Conservation (phyloP, 2,329 filamentous ascomycete genomes). For the Madurella fahalii region DNA sequence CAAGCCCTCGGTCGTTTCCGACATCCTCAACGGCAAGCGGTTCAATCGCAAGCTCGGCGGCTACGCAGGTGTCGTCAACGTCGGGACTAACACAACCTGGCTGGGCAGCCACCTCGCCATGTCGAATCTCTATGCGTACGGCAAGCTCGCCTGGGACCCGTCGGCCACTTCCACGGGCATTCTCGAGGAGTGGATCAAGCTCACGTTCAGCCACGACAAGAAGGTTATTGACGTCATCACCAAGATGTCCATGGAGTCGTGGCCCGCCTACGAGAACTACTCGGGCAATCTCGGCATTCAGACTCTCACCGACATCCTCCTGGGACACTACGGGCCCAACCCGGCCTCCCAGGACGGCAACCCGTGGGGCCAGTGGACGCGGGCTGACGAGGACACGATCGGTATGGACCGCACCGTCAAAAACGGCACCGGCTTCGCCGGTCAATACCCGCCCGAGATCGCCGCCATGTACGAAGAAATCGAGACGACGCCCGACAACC, state of each 20-base stretch:
- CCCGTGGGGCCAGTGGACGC: slow-evolving; percentile 69
- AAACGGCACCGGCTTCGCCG: slow-evolving; percentile 63
- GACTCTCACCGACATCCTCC: slow-evolving; percentile 64
- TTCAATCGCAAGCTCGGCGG: slow-evolving; percentile 57
- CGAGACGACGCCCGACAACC: slow-evolving; percentile 61
- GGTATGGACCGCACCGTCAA: slow-evolving; percentile 68
- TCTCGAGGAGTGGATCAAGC: slow-evolving; percentile 61
- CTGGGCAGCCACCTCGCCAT: slow-evolving; percentile 65
- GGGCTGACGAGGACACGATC: slow-evolving; percentile 55
- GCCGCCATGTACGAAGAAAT: slow-evolving; percentile 55
- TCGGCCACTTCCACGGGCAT: slow-evolving; percentile 44
- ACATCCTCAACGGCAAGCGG: slow-evolving; percentile 57
- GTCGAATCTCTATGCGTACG: slow-evolving; percentile 69
- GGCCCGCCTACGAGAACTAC: slow-evolving; percentile 69
- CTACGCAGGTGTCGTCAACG: slow-evolving; percentile 64
- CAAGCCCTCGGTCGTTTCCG: slow-evolving; percentile 50
- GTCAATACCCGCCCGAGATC: slow-evolving; percentile 62
- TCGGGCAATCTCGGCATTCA: slow-evolving; percentile 66
- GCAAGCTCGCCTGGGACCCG: slow-evolving; percentile 63
- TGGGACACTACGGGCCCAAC: slow-evolving; percentile 64
- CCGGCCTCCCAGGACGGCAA: slow-evolving; percentile 64
- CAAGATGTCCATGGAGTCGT: slow-evolving; percentile 62
- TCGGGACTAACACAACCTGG: slow-evolving; percentile 64
- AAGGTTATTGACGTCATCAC: slow-evolving; percentile 56
- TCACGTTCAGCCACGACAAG: slow-evolving; percentile 58